Conservation (phyloP, 2,329 filamentous ascomycete species). For the Diaporthe vaccinii region DNA sequence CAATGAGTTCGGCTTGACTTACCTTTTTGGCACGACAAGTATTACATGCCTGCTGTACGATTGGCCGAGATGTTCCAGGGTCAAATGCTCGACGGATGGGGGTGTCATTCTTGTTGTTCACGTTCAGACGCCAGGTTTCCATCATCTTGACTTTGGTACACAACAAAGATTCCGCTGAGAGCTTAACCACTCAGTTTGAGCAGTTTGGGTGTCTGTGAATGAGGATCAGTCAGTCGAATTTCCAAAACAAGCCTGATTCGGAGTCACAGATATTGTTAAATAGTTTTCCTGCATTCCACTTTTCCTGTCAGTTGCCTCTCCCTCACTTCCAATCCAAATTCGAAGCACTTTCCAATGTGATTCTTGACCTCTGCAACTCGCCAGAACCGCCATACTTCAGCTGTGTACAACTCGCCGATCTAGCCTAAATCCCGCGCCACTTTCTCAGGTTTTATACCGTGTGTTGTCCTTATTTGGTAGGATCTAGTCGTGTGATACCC, state of each 20-base stretch:
- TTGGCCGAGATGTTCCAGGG: conserved; percentile 27
- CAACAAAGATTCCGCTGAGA: too few relatives aligned
- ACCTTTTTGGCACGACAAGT: conserved; percentile 38
- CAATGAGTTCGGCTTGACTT: not conserved
- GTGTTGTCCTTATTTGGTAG: not conserved
- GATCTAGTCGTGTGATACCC: not conserved
- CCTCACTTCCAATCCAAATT: not conserved
- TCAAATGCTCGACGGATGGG: not conserved
- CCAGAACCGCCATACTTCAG: not conserved
- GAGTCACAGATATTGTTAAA: not conserved
- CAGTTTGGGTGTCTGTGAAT: too few relatives aligned
- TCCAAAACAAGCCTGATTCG: too few relatives aligned
- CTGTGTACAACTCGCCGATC: not conserved
- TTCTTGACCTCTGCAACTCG: not conserved
- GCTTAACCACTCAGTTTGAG: not conserved
- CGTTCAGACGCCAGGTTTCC: conserved; percentile 6
- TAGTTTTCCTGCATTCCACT: not conserved
- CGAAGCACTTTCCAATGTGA: not conserved
- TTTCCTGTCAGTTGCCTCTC: not conserved
- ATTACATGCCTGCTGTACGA: conserved; percentile 39
- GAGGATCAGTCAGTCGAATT: too few relatives aligned
- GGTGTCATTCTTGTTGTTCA: conserved; percentile 18
- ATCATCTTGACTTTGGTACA: not conserved
- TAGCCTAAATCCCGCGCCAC: not conserved
- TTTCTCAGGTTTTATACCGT: not conserved